Percentiles rank a stretch among this genome's conserved stretches.
Conservation (phyloP, 768 basidiomycete genomes). For the Obba rivulosa region DNA sequence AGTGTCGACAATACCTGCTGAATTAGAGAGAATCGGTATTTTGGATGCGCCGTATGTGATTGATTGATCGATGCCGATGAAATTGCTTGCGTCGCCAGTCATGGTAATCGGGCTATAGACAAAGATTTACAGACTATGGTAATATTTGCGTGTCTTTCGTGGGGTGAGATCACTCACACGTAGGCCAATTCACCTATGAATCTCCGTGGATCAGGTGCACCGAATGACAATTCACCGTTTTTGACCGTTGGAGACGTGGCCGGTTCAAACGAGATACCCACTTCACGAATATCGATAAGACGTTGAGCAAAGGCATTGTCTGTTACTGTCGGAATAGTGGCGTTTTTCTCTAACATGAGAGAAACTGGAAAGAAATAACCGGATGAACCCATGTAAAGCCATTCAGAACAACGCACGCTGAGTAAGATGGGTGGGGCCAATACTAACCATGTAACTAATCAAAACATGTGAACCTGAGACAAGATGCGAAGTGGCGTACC, state of each 20-base stretch:
- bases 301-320: slow-evolving; percentile 27
- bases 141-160: too few species aligned
- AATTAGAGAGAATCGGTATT: slow-evolving; percentile 9
- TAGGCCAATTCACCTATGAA: slow-evolving; percentile 21
- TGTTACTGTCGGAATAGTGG: slow-evolving; percentile 25
- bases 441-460: slow-evolving; percentile 23
- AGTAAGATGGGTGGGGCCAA: slow-evolving; percentile 30
- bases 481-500: slow-evolving; percentile 21
- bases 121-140: too few species aligned
- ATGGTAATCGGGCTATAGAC: slow-evolving; percentile 17
- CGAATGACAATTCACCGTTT: slow-evolving; percentile 29
- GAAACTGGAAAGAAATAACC: too few species aligned
- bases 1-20: slow-evolving; percentile 24
- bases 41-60: slow-evolving; percentile 15
- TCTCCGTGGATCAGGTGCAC: slow-evolving; percentile 24
- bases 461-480: background rate
- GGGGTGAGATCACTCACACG: too few species aligned
- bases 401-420: slow-evolving; percentile 12
- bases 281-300: slow-evolving; percentile 15
- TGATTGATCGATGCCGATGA: slow-evolving; percentile 21
- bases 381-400: too few species aligned
- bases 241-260: slow-evolving; percentile 3
- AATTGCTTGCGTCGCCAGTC: slow-evolving; percentile 12
- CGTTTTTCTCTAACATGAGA: too few species aligned
- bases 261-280: slow-evolving; percentile 26